Conservation (phyloP, 495 filamentous ascomycete genomes). For the Neurospora terricola region DNA sequence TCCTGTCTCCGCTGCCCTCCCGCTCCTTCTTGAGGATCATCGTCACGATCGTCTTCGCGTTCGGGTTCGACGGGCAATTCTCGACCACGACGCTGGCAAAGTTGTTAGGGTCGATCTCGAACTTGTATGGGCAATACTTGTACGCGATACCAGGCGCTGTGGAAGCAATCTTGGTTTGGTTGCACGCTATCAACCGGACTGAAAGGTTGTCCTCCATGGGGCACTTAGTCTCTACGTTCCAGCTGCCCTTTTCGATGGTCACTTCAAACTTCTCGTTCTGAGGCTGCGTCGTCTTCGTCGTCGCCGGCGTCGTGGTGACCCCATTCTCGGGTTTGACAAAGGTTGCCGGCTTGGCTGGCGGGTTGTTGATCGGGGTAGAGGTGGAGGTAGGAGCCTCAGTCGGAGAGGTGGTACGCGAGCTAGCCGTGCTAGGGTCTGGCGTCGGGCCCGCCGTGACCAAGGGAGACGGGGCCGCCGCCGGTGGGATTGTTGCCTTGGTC, state of each 20-base stretch:
- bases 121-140: neutral
- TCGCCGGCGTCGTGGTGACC: neutral
- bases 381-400: neutral
- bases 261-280: neutral
- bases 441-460: neutral
- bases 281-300: neutral
- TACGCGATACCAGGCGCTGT: neutral
- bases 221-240: neutral
- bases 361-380: neutral
- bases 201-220: neutral
- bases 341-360: neutral
- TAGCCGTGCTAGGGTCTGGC: slow-evolving; percentile 6
- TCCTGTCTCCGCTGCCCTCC: slow-evolving; percentile 5
- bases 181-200: slow-evolving; percentile 11
- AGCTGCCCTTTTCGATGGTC: neutral
- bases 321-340: neutral
- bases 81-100: slow-evolving; percentile 8
- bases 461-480: neutral
- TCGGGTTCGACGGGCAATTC: neutral
- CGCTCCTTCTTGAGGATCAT: neutral
- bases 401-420: slow-evolving; percentile 9
- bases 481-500: neutral
- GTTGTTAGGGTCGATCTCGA: slow-evolving; percentile 15
- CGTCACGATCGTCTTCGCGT: slow-evolving; percentile 1
- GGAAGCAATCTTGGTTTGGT: slow-evolving; percentile 1